Evolutionary conservation across 2,329 filamentous ascomycete genomes (phyloP).

Genomic region (Botrytis sinoallii): DNA sequence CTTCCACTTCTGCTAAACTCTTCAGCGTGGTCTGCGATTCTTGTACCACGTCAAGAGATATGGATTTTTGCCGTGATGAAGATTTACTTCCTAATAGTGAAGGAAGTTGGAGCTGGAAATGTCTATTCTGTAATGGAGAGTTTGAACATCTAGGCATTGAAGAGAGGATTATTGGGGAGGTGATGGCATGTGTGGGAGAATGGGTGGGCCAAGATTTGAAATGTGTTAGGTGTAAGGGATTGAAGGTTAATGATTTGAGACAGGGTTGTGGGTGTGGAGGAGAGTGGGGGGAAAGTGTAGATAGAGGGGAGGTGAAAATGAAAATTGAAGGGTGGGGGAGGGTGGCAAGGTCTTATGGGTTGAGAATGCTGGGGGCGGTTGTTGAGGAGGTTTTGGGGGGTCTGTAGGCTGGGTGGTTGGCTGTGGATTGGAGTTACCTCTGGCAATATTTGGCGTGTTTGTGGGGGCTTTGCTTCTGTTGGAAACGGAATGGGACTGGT

Average conservation of each 20-base stretch:
- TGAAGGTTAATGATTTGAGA: constrained; percentile 89
- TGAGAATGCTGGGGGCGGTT: constrained; percentile 77
- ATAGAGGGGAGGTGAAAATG: constrained; percentile 61
- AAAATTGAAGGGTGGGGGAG: constrained; percentile 67
- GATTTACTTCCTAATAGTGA: constrained; percentile 60
- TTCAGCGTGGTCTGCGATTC: constrained; percentile 79
- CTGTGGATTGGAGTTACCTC: neutral
- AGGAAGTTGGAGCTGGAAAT: constrained; percentile 61
- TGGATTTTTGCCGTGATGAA: constrained; percentile 90
- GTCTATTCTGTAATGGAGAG: constrained; percentile 69
- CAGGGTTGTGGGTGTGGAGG: constrained; percentile 95
- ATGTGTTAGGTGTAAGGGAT: constrained; percentile 66
- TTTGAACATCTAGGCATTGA: constrained; percentile 80
- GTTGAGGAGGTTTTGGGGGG: constrained; percentile 60
- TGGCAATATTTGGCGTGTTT: neutral
- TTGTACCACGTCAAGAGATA: constrained; percentile 83
- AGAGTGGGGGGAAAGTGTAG: constrained; percentile 72
- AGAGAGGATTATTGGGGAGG: constrained; percentile 72
- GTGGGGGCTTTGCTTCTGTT: neutral
- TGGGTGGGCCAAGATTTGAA: constrained; percentile 91
- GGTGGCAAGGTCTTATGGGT: constrained; percentile 74
- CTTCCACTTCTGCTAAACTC: constrained; percentile 70
- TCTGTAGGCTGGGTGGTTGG: constrained; percentile 37
- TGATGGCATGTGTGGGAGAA: constrained; percentile 69
- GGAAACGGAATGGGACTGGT: neutral